Evolutionary conservation across 345 rosid genomes (phyloP), one percentile per base, ranked within the genome.

Genomic region (Streptanthus diversifolius): DNA sequence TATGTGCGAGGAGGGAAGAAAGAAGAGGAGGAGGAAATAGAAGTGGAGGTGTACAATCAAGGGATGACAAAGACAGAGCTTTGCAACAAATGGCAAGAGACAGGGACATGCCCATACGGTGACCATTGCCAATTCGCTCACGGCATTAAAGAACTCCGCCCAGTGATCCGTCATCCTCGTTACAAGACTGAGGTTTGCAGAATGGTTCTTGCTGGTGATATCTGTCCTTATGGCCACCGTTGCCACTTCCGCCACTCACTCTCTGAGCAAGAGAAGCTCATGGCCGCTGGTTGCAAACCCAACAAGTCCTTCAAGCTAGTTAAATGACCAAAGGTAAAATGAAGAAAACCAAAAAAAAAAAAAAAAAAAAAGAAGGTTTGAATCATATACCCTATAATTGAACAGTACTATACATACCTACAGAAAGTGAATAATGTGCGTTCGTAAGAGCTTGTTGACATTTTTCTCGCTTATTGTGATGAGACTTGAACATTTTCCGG

Each of bases 11-110:
- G 77, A 37, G 82, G 70, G 45, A 29, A 30, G 77, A 74, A 75
- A 75, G 63, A 77, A 80, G 84, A 69, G 13, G 84, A 84, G 45
- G 86, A 85, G 70, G 82, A 83, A n/a, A 63, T 82, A 37, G 95
- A 88, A 76, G 74, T 86, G 37, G 91, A 92, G 53, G 88, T 85
- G 33, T 88, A 83, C 85, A 87, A 83, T 61, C 97, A 91, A 79
- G 99, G 99, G 21, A 86, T 80, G 96, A 77, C 80, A 68, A 91
- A 90, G 84, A 95, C 98, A 8, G 98, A 95, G 83, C 82, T 95
- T 0, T 91, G 98, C 87, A 91, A 95, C 86, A 95, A 95, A 51
- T 95, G 99, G 99, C 92, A 95, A 78, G 92, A 90, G 83, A 91
- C 90, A 2, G 93, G 97, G 19, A 35, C 86, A 30, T 91, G 98